A percentile compares a stretch with the other conserved stretches of the same genome.
Conservation (phyloP, 1,284 basidiomycete species). For the Testicularia cyperi region DNA sequence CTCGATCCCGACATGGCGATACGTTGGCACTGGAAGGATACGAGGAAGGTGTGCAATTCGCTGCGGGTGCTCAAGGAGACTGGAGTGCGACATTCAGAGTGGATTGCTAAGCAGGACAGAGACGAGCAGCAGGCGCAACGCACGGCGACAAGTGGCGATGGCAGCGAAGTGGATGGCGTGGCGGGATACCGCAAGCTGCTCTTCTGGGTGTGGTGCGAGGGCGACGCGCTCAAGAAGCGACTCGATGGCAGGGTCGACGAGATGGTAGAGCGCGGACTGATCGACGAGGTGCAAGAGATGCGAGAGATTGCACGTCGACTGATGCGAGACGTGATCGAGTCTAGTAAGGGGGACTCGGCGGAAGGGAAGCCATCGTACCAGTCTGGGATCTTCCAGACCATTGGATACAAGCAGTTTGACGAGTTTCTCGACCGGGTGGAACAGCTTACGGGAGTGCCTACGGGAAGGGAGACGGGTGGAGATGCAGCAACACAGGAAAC, state of each 20-base stretch:
- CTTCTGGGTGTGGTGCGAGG: constrained; percentile 87
- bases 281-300: constrained; percentile 74
- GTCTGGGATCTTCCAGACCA: constrained; percentile 88
- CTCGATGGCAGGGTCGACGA: constrained; percentile 79
- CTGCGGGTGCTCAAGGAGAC: constrained; percentile 78
- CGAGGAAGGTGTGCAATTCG: constrained; percentile 81
- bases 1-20: constrained; percentile 77
- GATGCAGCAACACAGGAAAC: neutral
- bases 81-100: constrained; percentile 70
- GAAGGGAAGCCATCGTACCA: constrained; percentile 66
- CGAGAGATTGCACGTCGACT: constrained; percentile 58
- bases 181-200: constrained; percentile 70
- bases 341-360: neutral
- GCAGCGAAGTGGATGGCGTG: constrained; percentile 3
- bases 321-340: neutral
- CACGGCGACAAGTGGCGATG: constrained; percentile 4
- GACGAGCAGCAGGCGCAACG: constrained; percentile 55
- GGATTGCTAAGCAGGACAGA: constrained; percentile 66
- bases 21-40: constrained; percentile 94
- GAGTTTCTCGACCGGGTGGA: constrained; percentile 65
- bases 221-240: constrained; percentile 68
- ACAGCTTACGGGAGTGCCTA: neutral
- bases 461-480: neutral
- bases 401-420: constrained; percentile 89
- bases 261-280: constrained; percentile 85